Percentiles rank a stretch among this genome's conserved stretches.
Evolutionary conservation across 148 eudicot species (phyloP).

Genomic region (Simmondsia chinensis): DNA sequence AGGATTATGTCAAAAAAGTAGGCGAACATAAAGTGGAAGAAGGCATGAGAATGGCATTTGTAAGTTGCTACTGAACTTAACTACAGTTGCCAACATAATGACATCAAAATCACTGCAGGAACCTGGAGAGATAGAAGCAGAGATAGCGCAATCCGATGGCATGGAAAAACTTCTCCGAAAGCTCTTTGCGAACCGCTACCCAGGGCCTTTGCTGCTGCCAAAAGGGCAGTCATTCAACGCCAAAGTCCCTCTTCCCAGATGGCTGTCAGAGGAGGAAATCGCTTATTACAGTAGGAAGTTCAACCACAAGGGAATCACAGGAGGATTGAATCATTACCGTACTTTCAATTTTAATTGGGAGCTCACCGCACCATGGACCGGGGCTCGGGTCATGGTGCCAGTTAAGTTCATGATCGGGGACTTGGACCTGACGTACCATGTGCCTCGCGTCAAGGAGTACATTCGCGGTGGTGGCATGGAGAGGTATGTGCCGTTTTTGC

Average conservation of each 20-base stretch:
- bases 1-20: too few relatives aligned
- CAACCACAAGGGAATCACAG: slow-evolving; percentile 38
- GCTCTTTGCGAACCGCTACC: slow-evolving; percentile 11
- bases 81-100: too few relatives aligned
- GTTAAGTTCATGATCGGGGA: slow-evolving; percentile 22
- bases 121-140: slow-evolving; percentile 44
- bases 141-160: slow-evolving; percentile 20
- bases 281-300: slow-evolving; percentile 34
- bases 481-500: slow-evolving; percentile 18
- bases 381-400: slow-evolving; percentile 21
- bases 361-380: slow-evolving; percentile 20
- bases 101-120: too few relatives aligned
- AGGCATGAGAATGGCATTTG: too few relatives aligned
- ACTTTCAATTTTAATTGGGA: slow-evolving; percentile 43
- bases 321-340: slow-evolving; percentile 61
- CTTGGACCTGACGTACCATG: slow-evolving; percentile 13
- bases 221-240: slow-evolving; percentile 28
- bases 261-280: slow-evolving; percentile 48
- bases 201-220: slow-evolving; percentile 36
- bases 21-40: too few relatives aligned
- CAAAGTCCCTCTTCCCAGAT: slow-evolving; percentile 25
- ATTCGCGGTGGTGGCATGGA: slow-evolving; percentile 24
- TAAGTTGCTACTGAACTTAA: too few relatives aligned
- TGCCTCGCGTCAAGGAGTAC: slow-evolving; percentile 18
- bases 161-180: slow-evolving; percentile 4